Conservation (phyloP, 2,329 filamentous ascomycete species). For the Xenoacremonium recifei region DNA sequence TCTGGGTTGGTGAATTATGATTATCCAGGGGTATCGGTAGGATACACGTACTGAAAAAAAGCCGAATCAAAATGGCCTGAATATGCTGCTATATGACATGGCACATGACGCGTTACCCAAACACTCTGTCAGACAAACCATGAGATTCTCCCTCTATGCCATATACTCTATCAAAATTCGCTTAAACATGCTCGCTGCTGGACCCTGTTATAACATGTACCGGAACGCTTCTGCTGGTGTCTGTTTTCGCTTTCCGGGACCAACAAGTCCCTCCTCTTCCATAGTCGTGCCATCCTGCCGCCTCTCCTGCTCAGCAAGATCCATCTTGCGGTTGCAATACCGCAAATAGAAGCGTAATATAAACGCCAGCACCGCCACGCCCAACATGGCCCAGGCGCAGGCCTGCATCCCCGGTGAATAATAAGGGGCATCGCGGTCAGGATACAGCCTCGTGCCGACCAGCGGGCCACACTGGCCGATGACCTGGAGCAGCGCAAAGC, state of each 20-base stretch:
- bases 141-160: too few relatives aligned
- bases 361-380: slow-evolving; percentile 56
- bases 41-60: slow-evolving; percentile 9
- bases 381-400: slow-evolving; percentile 62
- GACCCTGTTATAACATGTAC: slow-evolving; percentile 48
- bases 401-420: slow-evolving; percentile 62
- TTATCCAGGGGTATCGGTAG: slow-evolving; percentile 13
- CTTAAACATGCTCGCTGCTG: slow-evolving; percentile 3
- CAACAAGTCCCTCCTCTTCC: slow-evolving; percentile 42
- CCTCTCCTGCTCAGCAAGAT: slow-evolving; percentile 31
- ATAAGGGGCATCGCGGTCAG: slow-evolving; percentile 56
- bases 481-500: slow-evolving; percentile 77
- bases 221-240: slow-evolving; percentile 34
- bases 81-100: not conserved
- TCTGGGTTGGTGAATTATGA: slow-evolving; percentile 2
- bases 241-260: slow-evolving; percentile 21
- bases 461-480: slow-evolving; percentile 79
- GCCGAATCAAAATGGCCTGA: slow-evolving; percentile 6
- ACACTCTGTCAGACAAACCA: too few relatives aligned
- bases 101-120: too few relatives aligned
- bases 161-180: slow-evolving; percentile 2
- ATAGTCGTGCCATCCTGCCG: slow-evolving; percentile 20
- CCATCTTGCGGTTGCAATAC: slow-evolving; percentile 48
- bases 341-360: slow-evolving; percentile 53
- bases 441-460: slow-evolving; percentile 66